phyloP scores from a whole-genome alignment of 768 basidiomycete genomes.

The Mycena latifolia region DNA sequence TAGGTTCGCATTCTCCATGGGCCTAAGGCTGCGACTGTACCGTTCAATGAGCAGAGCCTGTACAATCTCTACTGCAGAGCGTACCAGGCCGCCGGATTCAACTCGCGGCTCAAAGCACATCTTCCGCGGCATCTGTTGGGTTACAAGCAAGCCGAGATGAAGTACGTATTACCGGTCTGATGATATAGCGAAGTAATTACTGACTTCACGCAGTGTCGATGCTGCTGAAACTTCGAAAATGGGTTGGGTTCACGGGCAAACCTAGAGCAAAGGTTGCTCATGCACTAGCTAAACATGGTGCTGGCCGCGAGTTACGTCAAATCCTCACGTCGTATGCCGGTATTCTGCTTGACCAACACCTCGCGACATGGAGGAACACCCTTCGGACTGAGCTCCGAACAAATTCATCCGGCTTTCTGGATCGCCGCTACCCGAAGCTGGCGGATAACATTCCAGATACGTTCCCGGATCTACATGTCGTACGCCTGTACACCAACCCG shows the following conservation, averaged over 20 bases:
- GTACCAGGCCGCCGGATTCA: neutral
- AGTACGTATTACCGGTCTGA: neutral
- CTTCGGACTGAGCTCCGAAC: neutral
- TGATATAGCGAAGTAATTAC: neutral
- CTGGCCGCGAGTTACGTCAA: no score
- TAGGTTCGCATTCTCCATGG: neutral
- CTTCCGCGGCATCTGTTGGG: neutral
- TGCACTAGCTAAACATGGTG: no score
- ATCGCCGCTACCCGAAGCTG: neutral
- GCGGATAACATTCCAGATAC: neutral
- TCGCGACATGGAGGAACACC: no score
- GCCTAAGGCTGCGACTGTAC: neutral
- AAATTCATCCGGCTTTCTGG: neutral
- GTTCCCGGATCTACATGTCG: neutral
- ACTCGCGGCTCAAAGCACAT: neutral
- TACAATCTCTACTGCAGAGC: neutral
- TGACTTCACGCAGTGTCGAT: slow-evolving; percentile 1
- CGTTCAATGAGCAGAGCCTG: neutral
- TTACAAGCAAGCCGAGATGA: neutral
- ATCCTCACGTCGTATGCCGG: no score
- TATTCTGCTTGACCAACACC: no score
- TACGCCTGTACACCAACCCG: neutral
- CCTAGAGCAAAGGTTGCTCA: no score
- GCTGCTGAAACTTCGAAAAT: neutral
- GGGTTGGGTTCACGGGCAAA: neutral